Percentiles rank a stretch among this genome's conserved stretches.
Conservation (phyloP, 768 basidiomycete genomes). For the Mycena venus region DNA sequence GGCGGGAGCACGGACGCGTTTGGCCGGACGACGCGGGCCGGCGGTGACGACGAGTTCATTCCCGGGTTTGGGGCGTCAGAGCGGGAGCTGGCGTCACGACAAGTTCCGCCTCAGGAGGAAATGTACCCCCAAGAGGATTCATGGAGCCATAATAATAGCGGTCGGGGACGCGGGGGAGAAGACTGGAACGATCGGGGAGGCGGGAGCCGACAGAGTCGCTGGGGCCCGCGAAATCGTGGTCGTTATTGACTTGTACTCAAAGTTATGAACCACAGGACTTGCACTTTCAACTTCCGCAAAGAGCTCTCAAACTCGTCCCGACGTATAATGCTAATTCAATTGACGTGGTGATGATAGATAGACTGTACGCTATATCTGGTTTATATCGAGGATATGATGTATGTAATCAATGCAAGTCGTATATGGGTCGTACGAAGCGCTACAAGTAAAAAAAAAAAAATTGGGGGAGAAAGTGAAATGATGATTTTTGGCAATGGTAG, state of each 20-base stretch:
- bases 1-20: constrained; percentile 45
- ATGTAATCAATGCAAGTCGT: constrained; percentile 17
- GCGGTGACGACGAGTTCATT: constrained; percentile 68
- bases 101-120: constrained; percentile 41
- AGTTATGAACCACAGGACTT: not conserved
- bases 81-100: constrained; percentile 34
- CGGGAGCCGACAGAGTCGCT: constrained; percentile 45
- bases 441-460: constrained; percentile 15
- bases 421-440: constrained; percentile 17
- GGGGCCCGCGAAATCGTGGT: constrained; percentile 42
- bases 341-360: constrained; percentile 6
- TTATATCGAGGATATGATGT: constrained; percentile 13
- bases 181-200: constrained; percentile 50
- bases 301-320: not conserved
- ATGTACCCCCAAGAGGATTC: constrained; percentile 60
- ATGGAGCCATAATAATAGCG: constrained; percentile 50
- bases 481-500: not conserved
- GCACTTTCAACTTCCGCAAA: not conserved
- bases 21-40: constrained; percentile 29
- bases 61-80: constrained; percentile 70
- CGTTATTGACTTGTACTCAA: constrained; percentile 13
- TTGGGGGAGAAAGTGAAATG: not conserved
- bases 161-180: constrained; percentile 43
- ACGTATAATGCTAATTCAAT: constrained; percentile 7
- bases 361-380: constrained; percentile 12